Evolutionary conservation across 2,329 filamentous ascomycete species (phyloP).

Genomic region (Colletotrichum lupini): DNA sequence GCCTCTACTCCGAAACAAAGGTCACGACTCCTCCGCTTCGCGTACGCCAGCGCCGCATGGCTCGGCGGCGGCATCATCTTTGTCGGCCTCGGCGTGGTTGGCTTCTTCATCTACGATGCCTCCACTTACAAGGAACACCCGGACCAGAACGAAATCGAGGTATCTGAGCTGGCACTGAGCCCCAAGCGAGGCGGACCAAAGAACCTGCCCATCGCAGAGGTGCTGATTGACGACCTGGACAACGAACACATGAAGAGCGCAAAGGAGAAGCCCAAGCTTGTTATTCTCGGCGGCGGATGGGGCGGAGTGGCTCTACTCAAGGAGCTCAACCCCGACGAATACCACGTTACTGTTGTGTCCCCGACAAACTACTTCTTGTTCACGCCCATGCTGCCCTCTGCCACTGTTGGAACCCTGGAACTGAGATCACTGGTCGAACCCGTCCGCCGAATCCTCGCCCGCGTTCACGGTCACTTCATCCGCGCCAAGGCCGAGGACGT

Average conservation of each 20-base stretch:
- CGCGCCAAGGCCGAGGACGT: constrained; percentile 89
- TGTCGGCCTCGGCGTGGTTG: constrained; percentile 75
- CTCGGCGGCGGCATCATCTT: constrained; percentile 82
- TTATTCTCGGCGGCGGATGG: constrained; percentile 95
- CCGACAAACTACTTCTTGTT: constrained; percentile 98
- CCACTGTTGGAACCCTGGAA: constrained; percentile 94
- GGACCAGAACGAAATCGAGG: constrained; percentile 76
- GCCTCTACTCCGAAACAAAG: constrained; percentile 59
- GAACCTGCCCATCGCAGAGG: constrained; percentile 91
- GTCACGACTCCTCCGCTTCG: constrained; percentile 64
- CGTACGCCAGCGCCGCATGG: constrained; percentile 76
- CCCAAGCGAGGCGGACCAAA: constrained; percentile 90
- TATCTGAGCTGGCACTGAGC: constrained; percentile 85
- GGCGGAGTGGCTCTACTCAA: constrained; percentile 93
- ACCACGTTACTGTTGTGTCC: constrained; percentile 94
- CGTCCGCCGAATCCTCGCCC: constrained; percentile 83
- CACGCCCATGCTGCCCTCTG: constrained; percentile 96
- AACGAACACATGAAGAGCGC: constrained; percentile 73
- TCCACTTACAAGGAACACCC: constrained; percentile 85
- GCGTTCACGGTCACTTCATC: constrained; percentile 88
- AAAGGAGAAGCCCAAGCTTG: constrained; percentile 91
- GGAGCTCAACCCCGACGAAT: constrained; percentile 88
- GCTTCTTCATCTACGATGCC: constrained; percentile 94
- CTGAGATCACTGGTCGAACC: constrained; percentile 93
- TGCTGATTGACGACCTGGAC: constrained; percentile 90